Percentiles rank a stretch among this genome's conserved stretches.
These are phyloP conservation scores for Neofusicoccum umdonicola DNA, from an alignment of 2,329 filamentous ascomycete species.

Conservation along the genomic window DNA sequence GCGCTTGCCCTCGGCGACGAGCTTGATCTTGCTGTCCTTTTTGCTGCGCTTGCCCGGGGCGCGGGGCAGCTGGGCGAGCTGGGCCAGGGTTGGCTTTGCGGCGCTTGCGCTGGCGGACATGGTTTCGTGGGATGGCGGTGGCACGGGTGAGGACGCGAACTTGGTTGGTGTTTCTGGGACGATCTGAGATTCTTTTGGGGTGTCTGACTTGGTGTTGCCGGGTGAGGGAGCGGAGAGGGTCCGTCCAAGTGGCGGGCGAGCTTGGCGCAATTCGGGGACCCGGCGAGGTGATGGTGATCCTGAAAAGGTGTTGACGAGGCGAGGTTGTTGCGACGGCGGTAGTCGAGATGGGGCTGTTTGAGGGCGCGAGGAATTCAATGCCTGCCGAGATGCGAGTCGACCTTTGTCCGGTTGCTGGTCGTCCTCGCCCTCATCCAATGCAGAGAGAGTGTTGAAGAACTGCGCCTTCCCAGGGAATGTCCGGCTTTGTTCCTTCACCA, in stretches of 20 bases:
- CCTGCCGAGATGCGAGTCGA: constrained; percentile 21
- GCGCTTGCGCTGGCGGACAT: not conserved
- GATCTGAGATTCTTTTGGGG: not conserved
- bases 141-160: not conserved
- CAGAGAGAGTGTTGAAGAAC: constrained; percentile 23
- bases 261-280: not conserved
- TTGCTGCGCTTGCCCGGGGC: constrained; percentile 31
- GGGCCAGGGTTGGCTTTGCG: not conserved
- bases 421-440: constrained; percentile 20
- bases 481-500: not conserved
- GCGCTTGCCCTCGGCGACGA: constrained; percentile 32
- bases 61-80: constrained; percentile 24
- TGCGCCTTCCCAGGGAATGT: constrained; percentile 20
- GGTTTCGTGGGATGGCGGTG: not conserved
- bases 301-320: not conserved
- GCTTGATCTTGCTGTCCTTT: constrained; percentile 30
- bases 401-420: constrained; percentile 24
- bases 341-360: too few relatives aligned
- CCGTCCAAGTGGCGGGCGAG: not conserved
- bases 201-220: not conserved
- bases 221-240: not conserved
- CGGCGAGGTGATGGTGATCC: not conserved
- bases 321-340: not conserved
- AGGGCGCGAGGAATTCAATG: constrained; percentile 9
- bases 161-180: not conserved